Conservation (phyloP, 345 rosid species). For the Psidium friedrichsthalianum region DNA sequence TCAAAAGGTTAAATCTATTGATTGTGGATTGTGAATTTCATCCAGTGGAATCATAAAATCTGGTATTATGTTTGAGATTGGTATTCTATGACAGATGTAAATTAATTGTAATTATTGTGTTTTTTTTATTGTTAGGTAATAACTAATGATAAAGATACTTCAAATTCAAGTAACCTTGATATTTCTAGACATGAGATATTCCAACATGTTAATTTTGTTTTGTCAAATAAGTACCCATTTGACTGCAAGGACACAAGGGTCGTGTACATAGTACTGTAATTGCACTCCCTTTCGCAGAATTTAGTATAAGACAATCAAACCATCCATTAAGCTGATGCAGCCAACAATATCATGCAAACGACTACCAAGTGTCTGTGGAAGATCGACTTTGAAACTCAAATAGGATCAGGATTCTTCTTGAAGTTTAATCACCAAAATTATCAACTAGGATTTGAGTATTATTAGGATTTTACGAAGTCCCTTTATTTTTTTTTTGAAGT, state of each 20-base stretch:
- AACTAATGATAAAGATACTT: not conserved
- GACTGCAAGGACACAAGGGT: not conserved
- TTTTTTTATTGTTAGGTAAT: not conserved
- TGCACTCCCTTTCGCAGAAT: not conserved
- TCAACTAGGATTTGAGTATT: not conserved
- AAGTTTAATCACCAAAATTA: not conserved
- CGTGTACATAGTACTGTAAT: not conserved
- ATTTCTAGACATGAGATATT: not conserved
- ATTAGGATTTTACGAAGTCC: rapidly evolving
- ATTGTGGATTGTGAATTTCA: not conserved
- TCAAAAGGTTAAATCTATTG: not conserved
- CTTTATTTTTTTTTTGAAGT: not conserved
- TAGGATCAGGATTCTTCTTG: not conserved
- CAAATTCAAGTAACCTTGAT: not conserved
- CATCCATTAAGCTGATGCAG: not conserved
- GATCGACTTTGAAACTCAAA: not conserved
- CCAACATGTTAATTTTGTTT: not conserved
- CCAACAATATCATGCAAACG: not conserved
- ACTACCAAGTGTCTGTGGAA: not conserved
- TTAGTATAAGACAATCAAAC: not conserved
- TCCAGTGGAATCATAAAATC: not conserved
- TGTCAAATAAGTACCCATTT: not conserved
- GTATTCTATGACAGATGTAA: not conserved
- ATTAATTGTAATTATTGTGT: not conserved
- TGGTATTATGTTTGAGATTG: not conserved